These are phyloP conservation scores for Claviceps monticola DNA, from an alignment of 2,329 filamentous ascomycete species.

Conservation along the genomic window DNA sequence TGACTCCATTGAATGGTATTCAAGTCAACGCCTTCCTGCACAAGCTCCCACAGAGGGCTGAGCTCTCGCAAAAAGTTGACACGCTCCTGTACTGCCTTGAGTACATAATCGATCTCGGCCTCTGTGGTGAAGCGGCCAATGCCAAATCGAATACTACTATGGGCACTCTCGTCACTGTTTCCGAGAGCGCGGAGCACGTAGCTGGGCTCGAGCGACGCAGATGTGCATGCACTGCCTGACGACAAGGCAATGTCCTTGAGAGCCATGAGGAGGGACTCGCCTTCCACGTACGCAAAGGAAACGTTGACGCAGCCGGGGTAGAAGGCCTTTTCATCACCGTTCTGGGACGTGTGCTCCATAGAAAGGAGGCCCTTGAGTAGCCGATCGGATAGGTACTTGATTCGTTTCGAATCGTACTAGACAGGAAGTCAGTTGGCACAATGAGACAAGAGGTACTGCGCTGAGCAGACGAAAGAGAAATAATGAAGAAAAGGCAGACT, in stretches of 20 bases:
- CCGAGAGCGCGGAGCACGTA: constrained; percentile 91
- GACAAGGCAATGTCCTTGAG: constrained; percentile 95
- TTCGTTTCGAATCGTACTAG: constrained; percentile 87
- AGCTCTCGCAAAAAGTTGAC: constrained; percentile 89
- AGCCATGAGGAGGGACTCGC: constrained; percentile 95
- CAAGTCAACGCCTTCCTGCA: constrained; percentile 90
- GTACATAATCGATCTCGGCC: constrained; percentile 88
- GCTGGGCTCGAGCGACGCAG: constrained; percentile 87
- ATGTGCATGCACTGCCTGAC: constrained; percentile 93
- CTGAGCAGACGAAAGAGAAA: too few species aligned
- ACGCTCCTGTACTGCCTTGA: constrained; percentile 82
- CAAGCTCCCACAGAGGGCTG: constrained; percentile 92
- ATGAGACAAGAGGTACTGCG: neutral
- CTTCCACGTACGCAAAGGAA: constrained; percentile 96
- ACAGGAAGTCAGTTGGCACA: constrained; percentile 11
- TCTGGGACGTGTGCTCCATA: constrained; percentile 85
- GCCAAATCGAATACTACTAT: constrained; percentile 94
- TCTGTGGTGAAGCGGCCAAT: constrained; percentile 96
- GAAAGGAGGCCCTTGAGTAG: constrained; percentile 69
- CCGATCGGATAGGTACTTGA: constrained; percentile 70
- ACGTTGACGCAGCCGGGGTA: constrained; percentile 98
- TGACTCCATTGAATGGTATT: constrained; percentile 98
- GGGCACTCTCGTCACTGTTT: constrained; percentile 92
- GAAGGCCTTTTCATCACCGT: constrained; percentile 69
- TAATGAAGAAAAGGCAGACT: neutral